These are phyloP conservation scores for Tephrocybe sp. DNA, from an alignment of 768 basidiomycete genomes.

Conservation along the genomic window DNA sequence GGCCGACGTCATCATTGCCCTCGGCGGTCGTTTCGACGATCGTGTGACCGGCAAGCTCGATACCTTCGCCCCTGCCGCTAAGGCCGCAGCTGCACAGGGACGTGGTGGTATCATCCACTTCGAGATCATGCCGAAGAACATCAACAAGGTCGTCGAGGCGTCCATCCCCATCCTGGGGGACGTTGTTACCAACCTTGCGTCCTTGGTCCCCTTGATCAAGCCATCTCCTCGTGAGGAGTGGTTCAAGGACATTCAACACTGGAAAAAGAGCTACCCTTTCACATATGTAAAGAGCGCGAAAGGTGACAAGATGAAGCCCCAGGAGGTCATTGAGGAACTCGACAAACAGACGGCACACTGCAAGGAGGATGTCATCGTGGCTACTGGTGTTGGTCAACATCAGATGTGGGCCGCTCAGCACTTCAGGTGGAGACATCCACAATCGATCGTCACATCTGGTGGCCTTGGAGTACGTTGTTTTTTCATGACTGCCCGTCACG, in stretches of 20 bases:
- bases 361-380: constrained; percentile 85
- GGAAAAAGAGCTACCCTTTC: constrained; percentile 92
- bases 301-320: constrained; percentile 85
- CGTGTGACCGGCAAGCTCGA: constrained; percentile 93
- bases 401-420: constrained; percentile 99
- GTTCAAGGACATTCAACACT: constrained; percentile 79
- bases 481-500: constrained; percentile 1
- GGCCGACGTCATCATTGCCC: constrained; percentile 96
- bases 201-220: constrained; percentile 80
- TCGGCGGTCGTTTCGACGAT: constrained; percentile 96
- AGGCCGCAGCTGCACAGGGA: constrained; percentile 80
- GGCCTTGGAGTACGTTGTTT: constrained; percentile 81
- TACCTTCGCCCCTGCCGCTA: constrained; percentile 88
- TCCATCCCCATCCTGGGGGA: constrained; percentile 94
- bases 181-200: constrained; percentile 78
- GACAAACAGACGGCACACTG: constrained; percentile 73
- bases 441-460: constrained; percentile 89
- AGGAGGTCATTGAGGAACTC: constrained; percentile 94
- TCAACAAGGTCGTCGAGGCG: constrained; percentile 98
- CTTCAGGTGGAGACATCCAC: constrained; percentile 87
- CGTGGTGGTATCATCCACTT: constrained; percentile 98
- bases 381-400: constrained; percentile 98
- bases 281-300: constrained; percentile 68
- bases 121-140: constrained; percentile 97
- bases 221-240: constrained; percentile 67